phyloP scores from a whole-genome alignment of 2,329 filamentous ascomycete species.

The Paraphaeosphaeria minitans region DNA sequence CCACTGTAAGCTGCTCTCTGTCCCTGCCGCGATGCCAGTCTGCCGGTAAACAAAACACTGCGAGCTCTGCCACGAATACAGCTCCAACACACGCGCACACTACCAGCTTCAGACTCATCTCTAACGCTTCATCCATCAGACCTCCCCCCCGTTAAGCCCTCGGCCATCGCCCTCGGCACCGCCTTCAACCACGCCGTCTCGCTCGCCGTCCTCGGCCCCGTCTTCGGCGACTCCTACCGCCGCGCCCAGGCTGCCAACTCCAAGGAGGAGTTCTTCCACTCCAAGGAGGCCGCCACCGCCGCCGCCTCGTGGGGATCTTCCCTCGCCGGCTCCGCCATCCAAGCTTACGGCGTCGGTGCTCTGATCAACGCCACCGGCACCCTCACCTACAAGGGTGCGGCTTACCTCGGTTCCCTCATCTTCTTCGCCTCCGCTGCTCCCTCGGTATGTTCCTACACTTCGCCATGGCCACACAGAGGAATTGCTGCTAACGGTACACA shows the following conservation, averaged over 20 bases:
- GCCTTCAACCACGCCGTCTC: constrained; percentile 94
- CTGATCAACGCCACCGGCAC: constrained; percentile 90
- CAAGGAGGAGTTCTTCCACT: constrained; percentile 95
- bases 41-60: constrained; percentile 4
- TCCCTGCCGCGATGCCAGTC: not conserved
- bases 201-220: constrained; percentile 80
- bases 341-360: constrained; percentile 87
- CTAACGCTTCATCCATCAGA: constrained; percentile 51
- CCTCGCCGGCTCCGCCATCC: constrained; percentile 83
- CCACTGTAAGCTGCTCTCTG: constrained; percentile 56
- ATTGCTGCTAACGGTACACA: constrained; percentile 48
- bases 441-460: constrained; percentile 60
- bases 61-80: constrained; percentile 5
- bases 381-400: constrained; percentile 94
- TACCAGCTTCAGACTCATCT: constrained; percentile 8
- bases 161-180: constrained; percentile 93
- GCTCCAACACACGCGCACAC: constrained; percentile 6
- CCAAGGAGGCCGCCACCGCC: constrained; percentile 87
- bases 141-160: constrained; percentile 89
- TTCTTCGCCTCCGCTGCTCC: constrained; percentile 91
- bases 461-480: not conserved
- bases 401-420: constrained; percentile 88
- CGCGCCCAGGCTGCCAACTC: constrained; percentile 88
- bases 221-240: constrained; percentile 95
- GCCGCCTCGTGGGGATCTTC: constrained; percentile 83